A percentile compares a stretch with the other conserved stretches of the same genome.
These are phyloP conservation scores for Coemansia sp. DNA, from an alignment of 192 early-diverging fungal genomes.

Conservation along the genomic window DNA sequence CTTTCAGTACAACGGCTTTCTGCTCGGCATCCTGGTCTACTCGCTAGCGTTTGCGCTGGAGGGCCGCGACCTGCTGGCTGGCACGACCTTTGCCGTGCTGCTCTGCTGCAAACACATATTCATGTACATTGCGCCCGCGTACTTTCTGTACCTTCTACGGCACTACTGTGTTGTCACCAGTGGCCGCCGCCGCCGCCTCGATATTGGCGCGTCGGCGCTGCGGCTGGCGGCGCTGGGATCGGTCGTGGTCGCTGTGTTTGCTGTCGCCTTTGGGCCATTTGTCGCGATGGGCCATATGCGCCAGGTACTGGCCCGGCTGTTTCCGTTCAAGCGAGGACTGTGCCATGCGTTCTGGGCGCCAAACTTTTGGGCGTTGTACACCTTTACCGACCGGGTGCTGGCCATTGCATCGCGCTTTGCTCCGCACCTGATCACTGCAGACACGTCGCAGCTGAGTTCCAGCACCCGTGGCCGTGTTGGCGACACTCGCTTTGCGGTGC, in stretches of 20 bases:
- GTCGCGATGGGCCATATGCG: slow-evolving; percentile 62
- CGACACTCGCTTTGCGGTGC: slow-evolving; percentile 74
- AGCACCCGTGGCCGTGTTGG: slow-evolving; percentile 89
- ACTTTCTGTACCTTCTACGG: slow-evolving; percentile 83
- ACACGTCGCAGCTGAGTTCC: slow-evolving; percentile 30
- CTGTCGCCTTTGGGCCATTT: slow-evolving; percentile 81
- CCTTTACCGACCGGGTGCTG: slow-evolving; percentile 69
- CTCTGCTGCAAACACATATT: slow-evolving; percentile 99
- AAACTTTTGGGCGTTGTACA: slow-evolving; percentile 96
- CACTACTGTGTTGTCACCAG: slow-evolving; percentile 62
- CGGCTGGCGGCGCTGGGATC: slow-evolving; percentile 63
- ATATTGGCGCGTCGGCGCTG: slow-evolving; percentile 7
- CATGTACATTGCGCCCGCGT: slow-evolving; percentile 85
- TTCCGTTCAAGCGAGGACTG: slow-evolving; percentile 95
- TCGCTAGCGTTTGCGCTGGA: slow-evolving; percentile 70
- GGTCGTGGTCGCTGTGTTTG: slow-evolving; percentile 66
- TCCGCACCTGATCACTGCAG: background rate
- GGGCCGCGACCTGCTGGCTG: slow-evolving; percentile 54
- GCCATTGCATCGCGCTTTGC: background rate
- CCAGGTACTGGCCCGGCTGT: slow-evolving; percentile 76
- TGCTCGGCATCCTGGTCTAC: slow-evolving; percentile 82
- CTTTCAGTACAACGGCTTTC: slow-evolving; percentile 96
- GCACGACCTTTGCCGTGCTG: slow-evolving; percentile 75
- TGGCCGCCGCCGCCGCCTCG: background rate
- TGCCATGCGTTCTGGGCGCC: slow-evolving; percentile 97